phyloP scores from a whole-genome alignment of 2,329 filamentous ascomycete genomes.

The Epichloe baconii region DNA sequence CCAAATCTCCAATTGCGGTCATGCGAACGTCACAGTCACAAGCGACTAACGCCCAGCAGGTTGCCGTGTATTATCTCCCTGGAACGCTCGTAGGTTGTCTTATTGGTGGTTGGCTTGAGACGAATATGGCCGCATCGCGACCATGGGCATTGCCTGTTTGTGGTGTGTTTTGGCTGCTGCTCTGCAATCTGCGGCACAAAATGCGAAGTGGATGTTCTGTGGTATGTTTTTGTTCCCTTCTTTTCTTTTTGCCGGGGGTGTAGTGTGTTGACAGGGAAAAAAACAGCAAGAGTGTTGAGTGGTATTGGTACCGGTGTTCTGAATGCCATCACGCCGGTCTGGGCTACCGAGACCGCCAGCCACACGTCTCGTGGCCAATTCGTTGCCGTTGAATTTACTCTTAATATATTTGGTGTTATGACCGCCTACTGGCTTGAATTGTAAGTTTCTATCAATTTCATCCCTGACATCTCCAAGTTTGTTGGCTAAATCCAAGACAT shows the following conservation, averaged over 20 bases:
- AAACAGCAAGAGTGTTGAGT: slow-evolving; percentile 32
- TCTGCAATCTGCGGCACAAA: slow-evolving; percentile 53
- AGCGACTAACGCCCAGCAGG: not conserved
- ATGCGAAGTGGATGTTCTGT: slow-evolving; percentile 57
- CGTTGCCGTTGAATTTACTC: slow-evolving; percentile 58
- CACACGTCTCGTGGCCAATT: slow-evolving; percentile 50
- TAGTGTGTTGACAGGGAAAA: not conserved
- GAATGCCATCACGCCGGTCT: slow-evolving; percentile 35
- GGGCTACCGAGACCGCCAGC: slow-evolving; percentile 34
- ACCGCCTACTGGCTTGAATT: slow-evolving; percentile 46
- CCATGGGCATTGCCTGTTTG: slow-evolving; percentile 44
- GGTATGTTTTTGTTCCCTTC: slow-evolving; percentile 19
- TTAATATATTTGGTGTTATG: slow-evolving; percentile 60
- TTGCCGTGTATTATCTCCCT: slow-evolving; percentile 35
- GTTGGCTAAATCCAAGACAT: too few relatives aligned
- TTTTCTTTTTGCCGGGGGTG: too few relatives aligned
- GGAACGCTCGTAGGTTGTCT: slow-evolving; percentile 38
- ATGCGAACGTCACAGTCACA: not conserved
- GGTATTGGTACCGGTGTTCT: slow-evolving; percentile 39
- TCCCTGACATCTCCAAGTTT: not conserved
- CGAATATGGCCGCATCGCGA: slow-evolving; percentile 36
- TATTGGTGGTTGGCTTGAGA: slow-evolving; percentile 35
- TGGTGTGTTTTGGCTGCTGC: slow-evolving; percentile 49
- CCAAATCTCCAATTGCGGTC: not conserved
- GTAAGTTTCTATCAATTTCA: slow-evolving; percentile 8